phyloP scores from a whole-genome alignment of 2,329 filamentous ascomycete species.

The Ophiosphaerella korrae region DNA sequence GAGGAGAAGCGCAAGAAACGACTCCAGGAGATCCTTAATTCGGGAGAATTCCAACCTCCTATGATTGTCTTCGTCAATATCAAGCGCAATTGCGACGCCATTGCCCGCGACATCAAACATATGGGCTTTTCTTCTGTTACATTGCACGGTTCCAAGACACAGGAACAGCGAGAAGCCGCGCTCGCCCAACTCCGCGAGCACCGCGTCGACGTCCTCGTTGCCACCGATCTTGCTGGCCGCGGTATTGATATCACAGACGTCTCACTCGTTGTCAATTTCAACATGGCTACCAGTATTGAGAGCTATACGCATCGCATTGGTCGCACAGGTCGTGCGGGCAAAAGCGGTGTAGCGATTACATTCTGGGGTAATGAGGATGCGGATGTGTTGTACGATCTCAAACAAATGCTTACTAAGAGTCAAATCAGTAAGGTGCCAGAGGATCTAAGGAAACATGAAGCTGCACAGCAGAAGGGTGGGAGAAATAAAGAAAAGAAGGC shows the following conservation, averaged over 20 bases:
- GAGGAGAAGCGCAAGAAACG: slow-evolving; percentile 98
- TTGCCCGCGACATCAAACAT: slow-evolving; percentile 90
- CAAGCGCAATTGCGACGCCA: slow-evolving; percentile 96
- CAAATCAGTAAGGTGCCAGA: slow-evolving; percentile 87
- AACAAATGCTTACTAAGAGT: slow-evolving; percentile 94
- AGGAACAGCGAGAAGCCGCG: slow-evolving; percentile 95
- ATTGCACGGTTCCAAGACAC: slow-evolving; percentile 92
- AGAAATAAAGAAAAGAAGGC: slow-evolving; percentile 46
- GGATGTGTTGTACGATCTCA: slow-evolving; percentile 91
- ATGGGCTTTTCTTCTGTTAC: slow-evolving; percentile 92
- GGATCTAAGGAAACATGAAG: slow-evolving; percentile 85
- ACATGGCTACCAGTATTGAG: slow-evolving; percentile 94
- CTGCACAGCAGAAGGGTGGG: slow-evolving; percentile 79
- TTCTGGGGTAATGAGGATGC: slow-evolving; percentile 90
- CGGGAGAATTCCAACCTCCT: slow-evolving; percentile 79
- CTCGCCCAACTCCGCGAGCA: slow-evolving; percentile 83
- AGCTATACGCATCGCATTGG: slow-evolving; percentile 96
- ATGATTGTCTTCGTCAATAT: slow-evolving; percentile 99
- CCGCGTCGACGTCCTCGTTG: slow-evolving; percentile 84
- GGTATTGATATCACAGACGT: slow-evolving; percentile 98
- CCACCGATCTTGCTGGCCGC: slow-evolving; percentile 91
- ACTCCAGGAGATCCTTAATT: slow-evolving; percentile 84
- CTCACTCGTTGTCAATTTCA: slow-evolving; percentile 95
- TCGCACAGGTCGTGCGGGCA: slow-evolving; percentile 95
- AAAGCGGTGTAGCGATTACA: slow-evolving; percentile 93